Evolutionary conservation across 2,329 filamentous ascomycete genomes (phyloP).

Genomic region (Xylariomycetidae sp.): DNA sequence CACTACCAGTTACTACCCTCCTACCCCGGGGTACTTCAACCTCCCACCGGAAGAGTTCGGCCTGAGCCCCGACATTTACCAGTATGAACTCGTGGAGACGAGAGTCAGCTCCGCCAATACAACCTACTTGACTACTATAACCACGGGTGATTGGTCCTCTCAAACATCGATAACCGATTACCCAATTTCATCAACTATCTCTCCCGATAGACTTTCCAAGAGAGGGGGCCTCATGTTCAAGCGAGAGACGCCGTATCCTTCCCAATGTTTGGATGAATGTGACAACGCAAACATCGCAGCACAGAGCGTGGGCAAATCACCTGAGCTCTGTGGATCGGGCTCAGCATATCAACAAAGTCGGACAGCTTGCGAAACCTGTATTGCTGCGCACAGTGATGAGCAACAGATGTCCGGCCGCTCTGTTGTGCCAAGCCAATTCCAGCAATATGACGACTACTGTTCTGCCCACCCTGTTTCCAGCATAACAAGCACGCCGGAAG

Average conservation of each 20-base stretch:
- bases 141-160: conserved; percentile 50
- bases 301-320: conserved; percentile 39
- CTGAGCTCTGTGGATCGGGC: conserved; percentile 35
- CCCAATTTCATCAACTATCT: conserved; percentile 18
- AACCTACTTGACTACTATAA: conserved; percentile 32
- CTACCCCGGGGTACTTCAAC: conserved; percentile 55
- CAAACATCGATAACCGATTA: conserved; percentile 42
- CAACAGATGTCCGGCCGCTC: conserved; percentile 23
- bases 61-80: conserved; percentile 57
- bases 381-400: conserved; percentile 21
- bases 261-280: conserved; percentile 47
- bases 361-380: conserved; percentile 36
- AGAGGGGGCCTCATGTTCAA: conserved; percentile 25
- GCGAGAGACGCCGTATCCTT: conserved; percentile 36
- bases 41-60: conserved; percentile 59
- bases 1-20: conserved; percentile 44
- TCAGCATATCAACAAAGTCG: conserved; percentile 37
- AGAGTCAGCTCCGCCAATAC: conserved; percentile 27
- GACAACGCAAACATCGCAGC: conserved; percentile 43
- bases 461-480: background rate
- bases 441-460: conserved; percentile 43
- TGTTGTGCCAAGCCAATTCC: conserved; percentile 33
- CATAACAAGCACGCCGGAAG: conserved; percentile 6
- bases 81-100: conserved; percentile 33
- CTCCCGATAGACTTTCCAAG: background rate